Percentiles rank a stretch among this genome's conserved stretches.
Conservation (phyloP, 2,329 filamentous ascomycete genomes). For the Trichoderma simmonsii region DNA sequence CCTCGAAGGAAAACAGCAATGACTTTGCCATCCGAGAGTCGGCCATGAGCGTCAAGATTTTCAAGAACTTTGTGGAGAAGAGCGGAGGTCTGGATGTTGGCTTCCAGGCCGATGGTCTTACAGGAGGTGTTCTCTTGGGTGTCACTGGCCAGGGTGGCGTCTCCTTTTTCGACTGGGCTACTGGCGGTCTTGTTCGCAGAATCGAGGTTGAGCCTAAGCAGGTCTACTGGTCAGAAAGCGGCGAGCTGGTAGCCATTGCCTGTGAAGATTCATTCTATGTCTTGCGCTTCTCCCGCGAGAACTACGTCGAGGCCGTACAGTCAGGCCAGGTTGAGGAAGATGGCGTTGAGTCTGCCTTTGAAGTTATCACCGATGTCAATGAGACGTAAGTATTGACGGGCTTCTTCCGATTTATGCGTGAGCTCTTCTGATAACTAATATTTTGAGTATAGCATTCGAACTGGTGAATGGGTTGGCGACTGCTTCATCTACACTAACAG, state of each 20-base stretch:
- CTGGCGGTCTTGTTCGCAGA: slow-evolving; percentile 80
- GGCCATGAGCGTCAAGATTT: slow-evolving; percentile 89
- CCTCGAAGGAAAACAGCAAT: slow-evolving; percentile 94
- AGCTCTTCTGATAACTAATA: neutral
- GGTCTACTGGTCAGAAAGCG: slow-evolving; percentile 97
- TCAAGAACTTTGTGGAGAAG: slow-evolving; percentile 97
- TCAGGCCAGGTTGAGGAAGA: slow-evolving; percentile 80
- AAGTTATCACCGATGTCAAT: slow-evolving; percentile 92
- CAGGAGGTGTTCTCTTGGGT: slow-evolving; percentile 84
- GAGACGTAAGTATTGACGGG: slow-evolving; percentile 59
- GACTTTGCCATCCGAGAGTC: slow-evolving; percentile 98
- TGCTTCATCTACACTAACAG: slow-evolving; percentile 99
- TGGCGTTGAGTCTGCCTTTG: slow-evolving; percentile 92
- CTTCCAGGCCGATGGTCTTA: slow-evolving; percentile 89
- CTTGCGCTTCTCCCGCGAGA: slow-evolving; percentile 84
- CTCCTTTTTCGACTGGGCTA: slow-evolving; percentile 95
- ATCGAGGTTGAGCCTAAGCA: slow-evolving; percentile 75
- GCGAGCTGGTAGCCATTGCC: slow-evolving; percentile 86
- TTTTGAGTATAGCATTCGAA: slow-evolving; percentile 63
- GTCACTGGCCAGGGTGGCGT: slow-evolving; percentile 94
- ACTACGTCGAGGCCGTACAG: slow-evolving; percentile 80
- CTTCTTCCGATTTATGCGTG: neutral
- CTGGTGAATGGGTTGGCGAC: slow-evolving; percentile 96
- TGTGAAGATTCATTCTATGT: slow-evolving; percentile 97
- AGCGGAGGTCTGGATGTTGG: slow-evolving; percentile 84